A percentile compares a stretch with the other conserved stretches of the same genome.
Evolutionary conservation across 495 filamentous ascomycete genomes (phyloP).

Genomic region (Bryoglossum gracile): DNA sequence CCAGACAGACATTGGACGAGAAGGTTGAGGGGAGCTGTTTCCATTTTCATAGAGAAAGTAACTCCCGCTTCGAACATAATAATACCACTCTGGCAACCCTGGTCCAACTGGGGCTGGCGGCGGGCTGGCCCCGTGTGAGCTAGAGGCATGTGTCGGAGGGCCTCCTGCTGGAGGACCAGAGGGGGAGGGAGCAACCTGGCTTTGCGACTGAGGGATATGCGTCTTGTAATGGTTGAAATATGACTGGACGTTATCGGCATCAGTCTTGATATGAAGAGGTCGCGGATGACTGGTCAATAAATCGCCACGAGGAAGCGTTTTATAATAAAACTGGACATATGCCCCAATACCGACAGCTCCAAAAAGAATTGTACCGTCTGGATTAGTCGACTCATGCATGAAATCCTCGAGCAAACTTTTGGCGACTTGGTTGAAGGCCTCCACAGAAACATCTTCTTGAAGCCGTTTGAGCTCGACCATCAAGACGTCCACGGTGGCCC

Average conservation of each 20-base stretch:
- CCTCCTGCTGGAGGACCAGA: neutral
- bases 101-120: too few species aligned
- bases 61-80: too few species aligned
- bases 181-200: neutral
- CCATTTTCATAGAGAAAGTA: too few species aligned
- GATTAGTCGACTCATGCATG: neutral
- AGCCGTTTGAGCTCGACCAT: neutral
- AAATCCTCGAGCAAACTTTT: neutral
- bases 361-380: neutral
- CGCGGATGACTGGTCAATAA: neutral
- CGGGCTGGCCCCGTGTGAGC: too few species aligned
- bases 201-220: neutral
- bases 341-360: neutral
- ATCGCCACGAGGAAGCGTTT: neutral
- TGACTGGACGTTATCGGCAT: neutral
- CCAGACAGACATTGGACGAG: too few species aligned
- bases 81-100: too few species aligned
- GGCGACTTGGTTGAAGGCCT: neutral
- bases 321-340: neutral
- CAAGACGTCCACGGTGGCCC: constrained; percentile 1
- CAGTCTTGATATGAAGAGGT: neutral
- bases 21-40: too few species aligned
- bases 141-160: too few species aligned
- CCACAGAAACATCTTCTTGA: neutral
- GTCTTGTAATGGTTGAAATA: constrained; percentile 5